Conservation (phyloP, 495 filamentous ascomycete species). For the Clohesyomyces aquaticus region DNA sequence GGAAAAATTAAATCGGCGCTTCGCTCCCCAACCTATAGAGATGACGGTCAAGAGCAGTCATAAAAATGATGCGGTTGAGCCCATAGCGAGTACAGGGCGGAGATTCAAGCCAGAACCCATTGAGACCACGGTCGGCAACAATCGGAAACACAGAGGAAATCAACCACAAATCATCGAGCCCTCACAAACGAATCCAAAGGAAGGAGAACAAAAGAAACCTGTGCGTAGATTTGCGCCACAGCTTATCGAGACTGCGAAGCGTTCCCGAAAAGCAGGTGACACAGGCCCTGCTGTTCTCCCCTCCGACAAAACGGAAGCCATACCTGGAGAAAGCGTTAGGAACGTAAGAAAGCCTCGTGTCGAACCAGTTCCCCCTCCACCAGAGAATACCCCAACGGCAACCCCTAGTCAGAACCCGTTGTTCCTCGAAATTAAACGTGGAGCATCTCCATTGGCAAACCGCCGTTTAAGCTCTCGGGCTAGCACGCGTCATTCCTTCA, state of each 20-base stretch:
- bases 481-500: constrained; percentile 58
- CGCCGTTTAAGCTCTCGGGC: constrained; percentile 50
- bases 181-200: background rate
- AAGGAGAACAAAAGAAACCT: constrained; percentile 18
- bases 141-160: constrained; percentile 3
- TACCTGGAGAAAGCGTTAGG: constrained; percentile 27
- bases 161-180: background rate
- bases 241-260: constrained; percentile 60
- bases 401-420: constrained; percentile 29
- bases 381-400: constrained; percentile 30
- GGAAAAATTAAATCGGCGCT: constrained; percentile 7
- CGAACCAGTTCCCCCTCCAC: constrained; percentile 28
- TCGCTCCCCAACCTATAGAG: constrained; percentile 40
- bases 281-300: constrained; percentile 37
- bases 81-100: constrained; percentile 45
- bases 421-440: constrained; percentile 31
- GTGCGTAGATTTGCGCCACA: constrained; percentile 60
- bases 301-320: constrained; percentile 49
- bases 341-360: constrained; percentile 24
- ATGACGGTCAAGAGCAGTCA: constrained; percentile 29
- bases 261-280: constrained; percentile 52
- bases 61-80: constrained; percentile 33
- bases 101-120: constrained; percentile 55
- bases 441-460: constrained; percentile 38
- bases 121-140: constrained; percentile 22